Conservation (phyloP, 2,329 filamentous ascomycete genomes). For the Pseudophaeomoniella oleicola region DNA sequence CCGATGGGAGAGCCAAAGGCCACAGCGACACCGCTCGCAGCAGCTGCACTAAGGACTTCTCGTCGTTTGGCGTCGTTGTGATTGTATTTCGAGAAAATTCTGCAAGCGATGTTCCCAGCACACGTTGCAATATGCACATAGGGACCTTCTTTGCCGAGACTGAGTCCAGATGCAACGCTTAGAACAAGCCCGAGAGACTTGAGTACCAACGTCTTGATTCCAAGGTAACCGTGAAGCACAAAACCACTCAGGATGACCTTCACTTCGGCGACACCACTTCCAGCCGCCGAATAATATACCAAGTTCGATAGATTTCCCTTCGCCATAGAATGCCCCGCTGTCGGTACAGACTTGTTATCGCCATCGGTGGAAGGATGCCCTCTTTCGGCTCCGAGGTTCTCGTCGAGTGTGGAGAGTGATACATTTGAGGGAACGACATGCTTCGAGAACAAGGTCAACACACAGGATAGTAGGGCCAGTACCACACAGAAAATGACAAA, state of each 20-base stretch:
- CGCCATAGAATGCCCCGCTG: conserved; percentile 17
- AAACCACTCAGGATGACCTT: conserved; percentile 97
- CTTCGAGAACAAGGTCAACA: conserved; percentile 77
- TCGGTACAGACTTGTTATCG: conserved; percentile 28
- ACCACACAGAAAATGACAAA: conserved; percentile 60
- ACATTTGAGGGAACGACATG: conserved; percentile 84
- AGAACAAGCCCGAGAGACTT: conserved; percentile 74
- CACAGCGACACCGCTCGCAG: conserved; percentile 81
- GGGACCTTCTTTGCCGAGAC: conserved; percentile 85
- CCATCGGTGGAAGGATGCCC: conserved; percentile 30
- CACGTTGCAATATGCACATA: conserved; percentile 97
- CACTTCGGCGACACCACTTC: conserved; percentile 91
- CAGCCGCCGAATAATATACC: conserved; percentile 90
- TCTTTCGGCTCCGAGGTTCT: conserved; percentile 64
- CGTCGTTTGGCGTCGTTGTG: conserved; percentile 86
- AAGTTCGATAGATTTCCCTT: conserved; percentile 42
- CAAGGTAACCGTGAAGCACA: conserved; percentile 88
- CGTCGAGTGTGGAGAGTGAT: conserved; percentile 68
- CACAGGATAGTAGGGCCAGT: conserved; percentile 58
- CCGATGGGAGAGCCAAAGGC: conserved; percentile 86
- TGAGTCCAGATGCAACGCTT: conserved; percentile 83
- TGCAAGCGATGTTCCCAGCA: conserved; percentile 87
- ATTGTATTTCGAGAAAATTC: conserved; percentile 88
- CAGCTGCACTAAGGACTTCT: conserved; percentile 84
- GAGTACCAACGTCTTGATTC: conserved; percentile 69